These are phyloP conservation scores for Teunomyces funiuensis DNA, from an alignment of 805 yeast genomes.

Conservation along the genomic window DNA sequence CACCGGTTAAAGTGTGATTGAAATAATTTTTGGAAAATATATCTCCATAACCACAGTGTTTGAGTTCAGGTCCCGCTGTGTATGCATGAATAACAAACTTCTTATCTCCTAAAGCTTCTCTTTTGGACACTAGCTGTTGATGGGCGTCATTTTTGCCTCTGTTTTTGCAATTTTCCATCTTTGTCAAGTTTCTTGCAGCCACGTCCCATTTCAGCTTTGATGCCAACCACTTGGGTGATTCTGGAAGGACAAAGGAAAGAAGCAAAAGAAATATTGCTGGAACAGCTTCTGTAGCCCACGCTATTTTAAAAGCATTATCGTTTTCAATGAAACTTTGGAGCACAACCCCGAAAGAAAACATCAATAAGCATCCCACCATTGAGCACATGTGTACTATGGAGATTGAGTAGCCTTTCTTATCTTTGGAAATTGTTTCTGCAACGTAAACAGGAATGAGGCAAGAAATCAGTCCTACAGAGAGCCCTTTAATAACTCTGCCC, in stretches of 20 bases:
- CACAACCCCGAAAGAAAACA: slow-evolving; percentile 16
- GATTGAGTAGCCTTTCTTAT: slow-evolving; percentile 22
- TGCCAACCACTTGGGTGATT: slow-evolving; percentile 31
- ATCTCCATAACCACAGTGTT: slow-evolving; percentile 25
- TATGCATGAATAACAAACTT: slow-evolving; percentile 25
- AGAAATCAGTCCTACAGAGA: slow-evolving; percentile 31
- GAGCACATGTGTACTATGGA: slow-evolving; percentile 23
- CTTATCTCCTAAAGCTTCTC: slow-evolving; percentile 13
- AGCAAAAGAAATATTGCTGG: slow-evolving; percentile 22
- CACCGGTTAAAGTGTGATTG: slow-evolving; percentile 37
- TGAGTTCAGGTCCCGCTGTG: slow-evolving; percentile 18
- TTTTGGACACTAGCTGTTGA: neutral
- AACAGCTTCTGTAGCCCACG: slow-evolving; percentile 20
- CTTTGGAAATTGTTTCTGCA: slow-evolving; percentile 26
- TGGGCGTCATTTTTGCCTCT: neutral
- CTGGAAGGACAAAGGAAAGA: slow-evolving; percentile 25
- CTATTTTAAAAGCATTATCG: slow-evolving; percentile 14
- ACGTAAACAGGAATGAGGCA: slow-evolving; percentile 32
- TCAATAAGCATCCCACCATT: slow-evolving; percentile 18
- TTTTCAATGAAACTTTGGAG: slow-evolving; percentile 11
- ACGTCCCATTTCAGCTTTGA: slow-evolving; percentile 3
- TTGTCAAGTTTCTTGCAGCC: slow-evolving; percentile 9
- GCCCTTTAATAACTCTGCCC: slow-evolving; percentile 32
- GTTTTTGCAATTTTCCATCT: slow-evolving; percentile 3
- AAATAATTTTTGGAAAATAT: slow-evolving; percentile 33